phyloP scores from a whole-genome alignment of 805 yeast species.

The Limtongozyma cylindracea region DNA sequence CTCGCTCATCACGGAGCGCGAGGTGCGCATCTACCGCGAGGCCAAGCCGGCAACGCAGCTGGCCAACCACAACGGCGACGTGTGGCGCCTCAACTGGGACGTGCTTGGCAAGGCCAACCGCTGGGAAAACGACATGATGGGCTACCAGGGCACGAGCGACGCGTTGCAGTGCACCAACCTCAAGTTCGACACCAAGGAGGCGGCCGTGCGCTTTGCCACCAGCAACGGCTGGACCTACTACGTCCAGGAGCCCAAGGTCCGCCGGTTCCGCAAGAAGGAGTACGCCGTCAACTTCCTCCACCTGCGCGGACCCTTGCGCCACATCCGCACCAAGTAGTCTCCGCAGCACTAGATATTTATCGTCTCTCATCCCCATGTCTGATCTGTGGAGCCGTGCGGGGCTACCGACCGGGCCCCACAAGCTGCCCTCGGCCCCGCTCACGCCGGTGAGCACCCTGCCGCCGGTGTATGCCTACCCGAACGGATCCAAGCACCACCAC shows the following conservation, averaged over 20 bases:
- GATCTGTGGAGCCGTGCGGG: too few species aligned
- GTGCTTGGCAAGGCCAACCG: conserved; percentile 49
- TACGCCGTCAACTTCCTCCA: conserved; percentile 52
- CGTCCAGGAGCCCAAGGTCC: conserved; percentile 57
- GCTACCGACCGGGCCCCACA: too few species aligned
- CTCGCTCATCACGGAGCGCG: conserved; percentile 32
- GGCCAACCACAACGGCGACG: conserved; percentile 23
- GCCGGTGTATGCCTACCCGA: conserved; percentile 10
- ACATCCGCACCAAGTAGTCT: conserved; percentile 55
- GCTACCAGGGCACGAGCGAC: conserved; percentile 61
- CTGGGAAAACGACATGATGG: conserved; percentile 80
- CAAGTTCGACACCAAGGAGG: conserved; percentile 50
- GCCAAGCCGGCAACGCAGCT: conserved; percentile 68
- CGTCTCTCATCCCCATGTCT: too few species aligned
- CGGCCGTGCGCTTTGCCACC: conserved; percentile 56
- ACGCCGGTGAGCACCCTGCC: too few species aligned
- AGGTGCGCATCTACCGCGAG: conserved; percentile 56
- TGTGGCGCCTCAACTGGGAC: conserved; percentile 75
- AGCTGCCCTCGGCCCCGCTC: too few species aligned
- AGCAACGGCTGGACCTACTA: conserved; percentile 74
- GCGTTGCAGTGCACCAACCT: conserved; percentile 60
- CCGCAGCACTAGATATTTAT: too few species aligned
- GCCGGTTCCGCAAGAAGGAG: conserved; percentile 50
- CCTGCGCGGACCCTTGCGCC: conserved; percentile 46
- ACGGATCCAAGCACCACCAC: conserved; percentile 7